Percentiles rank a stretch among this genome's conserved stretches.
Evolutionary conservation across 2,329 filamentous ascomycete species (phyloP).

Genomic region (Penicillium hordei): DNA sequence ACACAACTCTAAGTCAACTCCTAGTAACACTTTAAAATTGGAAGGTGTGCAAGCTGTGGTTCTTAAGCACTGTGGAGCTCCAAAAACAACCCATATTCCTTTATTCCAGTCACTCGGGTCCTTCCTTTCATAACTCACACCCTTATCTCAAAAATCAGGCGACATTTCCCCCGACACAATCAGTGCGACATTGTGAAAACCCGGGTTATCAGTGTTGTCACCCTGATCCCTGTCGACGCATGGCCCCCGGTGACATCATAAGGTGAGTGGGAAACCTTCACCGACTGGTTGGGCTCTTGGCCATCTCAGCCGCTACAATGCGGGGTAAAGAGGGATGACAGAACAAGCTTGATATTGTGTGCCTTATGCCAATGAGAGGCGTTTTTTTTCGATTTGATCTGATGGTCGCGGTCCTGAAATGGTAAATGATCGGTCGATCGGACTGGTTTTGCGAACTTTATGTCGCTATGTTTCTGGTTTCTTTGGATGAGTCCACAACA

Average conservation of each 20-base stretch:
- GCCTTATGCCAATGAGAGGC: background rate
- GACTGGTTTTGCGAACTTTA: background rate
- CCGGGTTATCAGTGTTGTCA: background rate
- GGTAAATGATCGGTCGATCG: background rate
- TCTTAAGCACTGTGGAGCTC: no score
- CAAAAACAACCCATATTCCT: background rate
- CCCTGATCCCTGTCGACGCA: background rate
- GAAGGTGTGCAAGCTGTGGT: no score
- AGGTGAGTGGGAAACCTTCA: slow-evolving; percentile 1
- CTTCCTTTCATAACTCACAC: background rate
- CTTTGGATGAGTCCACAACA: no score
- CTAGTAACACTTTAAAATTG: no score
- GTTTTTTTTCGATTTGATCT: background rate
- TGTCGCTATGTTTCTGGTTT: no score
- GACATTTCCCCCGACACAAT: background rate
- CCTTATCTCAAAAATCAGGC: background rate
- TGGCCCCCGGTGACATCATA: slow-evolving; percentile 15
- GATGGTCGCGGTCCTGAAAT: background rate
- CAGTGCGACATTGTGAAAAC: background rate
- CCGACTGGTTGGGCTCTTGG: slow-evolving; percentile 11
- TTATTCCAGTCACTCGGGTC: background rate
- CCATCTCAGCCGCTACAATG: slow-evolving; percentile 4
- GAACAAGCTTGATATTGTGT: background rate
- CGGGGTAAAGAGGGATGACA: background rate
- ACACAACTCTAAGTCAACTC: no score